phyloP scores from a whole-genome alignment of 129 eudicot species.

The Pittosporum tobira region DNA sequence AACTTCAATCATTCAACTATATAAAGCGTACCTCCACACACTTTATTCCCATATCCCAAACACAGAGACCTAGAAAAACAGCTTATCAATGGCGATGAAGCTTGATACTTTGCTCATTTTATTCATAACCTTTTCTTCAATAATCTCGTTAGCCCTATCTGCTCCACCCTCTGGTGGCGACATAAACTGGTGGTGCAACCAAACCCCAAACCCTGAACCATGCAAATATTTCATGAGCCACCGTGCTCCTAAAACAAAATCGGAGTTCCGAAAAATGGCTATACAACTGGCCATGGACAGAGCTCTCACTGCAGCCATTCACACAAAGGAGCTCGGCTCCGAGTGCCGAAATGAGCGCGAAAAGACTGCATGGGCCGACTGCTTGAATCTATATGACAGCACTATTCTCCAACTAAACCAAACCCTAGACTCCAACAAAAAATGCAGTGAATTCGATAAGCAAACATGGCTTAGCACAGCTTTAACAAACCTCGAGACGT shows the following conservation, averaged over 20 bases:
- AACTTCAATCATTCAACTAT: neutral
- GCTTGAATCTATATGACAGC: conserved; percentile 39
- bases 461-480: conserved; percentile 88
- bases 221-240: conserved; percentile 55
- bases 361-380: conserved; percentile 62
- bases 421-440: conserved; percentile 32
- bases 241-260: conserved; percentile 16
- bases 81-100: conserved; percentile 4
- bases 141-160: neutral
- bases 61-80: neutral
- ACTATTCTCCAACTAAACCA: conserved; percentile 52
- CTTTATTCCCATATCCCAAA: neutral
- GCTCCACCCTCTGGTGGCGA: conserved; percentile 18
- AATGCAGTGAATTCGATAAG: conserved; percentile 42
- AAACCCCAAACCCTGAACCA: conserved; percentile 64
- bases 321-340: conserved; percentile 35
- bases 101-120: neutral
- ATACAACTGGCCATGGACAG: conserved; percentile 49
- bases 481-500: too few species aligned
- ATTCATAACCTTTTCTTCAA: conserved; percentile 15
- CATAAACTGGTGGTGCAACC: conserved; percentile 60
- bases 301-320: conserved; percentile 33
- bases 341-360: conserved; percentile 48
- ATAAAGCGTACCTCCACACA: neutral
- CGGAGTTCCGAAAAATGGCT: conserved; percentile 44